Evolutionary conservation across 352 stramenopile species (phyloP), one percentile per base, ranked within the genome.

Genomic region (Blastocystis sp.): DNA sequence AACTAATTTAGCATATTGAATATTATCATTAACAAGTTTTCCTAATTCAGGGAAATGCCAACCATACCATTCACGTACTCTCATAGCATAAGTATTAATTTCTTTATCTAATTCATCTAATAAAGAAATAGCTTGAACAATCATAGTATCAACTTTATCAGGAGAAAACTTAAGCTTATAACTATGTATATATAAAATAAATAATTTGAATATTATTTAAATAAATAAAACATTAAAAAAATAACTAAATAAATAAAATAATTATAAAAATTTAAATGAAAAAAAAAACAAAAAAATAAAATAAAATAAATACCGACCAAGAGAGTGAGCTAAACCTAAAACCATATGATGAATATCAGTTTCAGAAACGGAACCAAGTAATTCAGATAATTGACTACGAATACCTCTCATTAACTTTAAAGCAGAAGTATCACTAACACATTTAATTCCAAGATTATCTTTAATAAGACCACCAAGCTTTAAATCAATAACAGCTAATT

Each of bases 41-140:
- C 84, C 83, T 74, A 97, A 88, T 68, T 96, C 89, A 11, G 80
- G 82, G 57, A 91, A 77, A 72, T 94, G 85, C 84, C 85, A 94
- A 64, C 85, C 84, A 67, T 92, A 94, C 92, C 92, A 99, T 77
- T 99, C 92, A 55, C 90, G 88, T 41, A 98, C 89, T 64, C 92
- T 77, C 92, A 99, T 99, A 39, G 92, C 91, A 77, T 97, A 99
- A 58, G 88, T 98, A 77, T 99, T 99, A 74, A 99, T 96, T 75
- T 99, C 92, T 80, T 99, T 99, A 79, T 99, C 92, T 11, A 99
- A 77, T 71, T 99, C 89, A 75, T 99, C 92, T 10, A 99, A 75
- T 40, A 99, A 75, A 9, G 86, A 86, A 46, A 99, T 95, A 10
- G 92, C 88, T 78, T 99, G 92, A 52, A 99, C 86, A 46, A 98